Conservation (phyloP, 228 moss, liverwort and hornwort genomes). For the Sphagnum fallax region DNA sequence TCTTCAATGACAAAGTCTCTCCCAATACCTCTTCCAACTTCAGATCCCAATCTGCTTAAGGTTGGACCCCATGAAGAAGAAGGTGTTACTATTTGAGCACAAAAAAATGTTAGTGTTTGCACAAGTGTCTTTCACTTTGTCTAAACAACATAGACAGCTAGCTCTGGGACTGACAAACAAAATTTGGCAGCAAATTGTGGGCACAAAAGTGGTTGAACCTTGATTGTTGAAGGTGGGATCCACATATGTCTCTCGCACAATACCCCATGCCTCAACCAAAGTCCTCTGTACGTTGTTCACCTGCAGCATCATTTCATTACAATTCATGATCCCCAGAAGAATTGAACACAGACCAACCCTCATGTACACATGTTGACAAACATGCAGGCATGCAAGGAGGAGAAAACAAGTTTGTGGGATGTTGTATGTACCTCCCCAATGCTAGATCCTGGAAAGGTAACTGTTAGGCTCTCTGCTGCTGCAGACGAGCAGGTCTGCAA, state of each 20-base stretch:
- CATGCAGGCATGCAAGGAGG: not conserved
- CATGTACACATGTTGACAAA: not conserved
- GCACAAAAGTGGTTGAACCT: constrained; percentile 15
- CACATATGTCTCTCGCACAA: constrained; percentile 92
- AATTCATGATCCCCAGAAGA: not conserved
- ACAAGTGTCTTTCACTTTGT: not conserved
- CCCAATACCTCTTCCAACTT: constrained; percentile 63
- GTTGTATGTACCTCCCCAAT: constrained; percentile 49
- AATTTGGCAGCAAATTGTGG: no score
- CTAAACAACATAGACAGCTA: not conserved
- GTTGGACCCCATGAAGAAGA: no score
- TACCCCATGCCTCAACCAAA: constrained; percentile 95
- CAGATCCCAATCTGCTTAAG: constrained; percentile 72
- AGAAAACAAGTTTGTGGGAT: not conserved
- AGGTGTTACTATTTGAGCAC: not conserved
- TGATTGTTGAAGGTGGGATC: constrained; percentile 93
- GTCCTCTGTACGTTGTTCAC: constrained; percentile 74
- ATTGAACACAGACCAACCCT: not conserved
- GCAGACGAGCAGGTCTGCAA: constrained; percentile 45
- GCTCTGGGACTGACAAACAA: not conserved
- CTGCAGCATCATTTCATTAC: constrained; percentile 18
- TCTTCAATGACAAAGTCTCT: constrained; percentile 58
- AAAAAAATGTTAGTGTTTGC: not conserved
- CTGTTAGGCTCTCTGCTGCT: constrained; percentile 54
- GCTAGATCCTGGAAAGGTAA: constrained; percentile 79